These are phyloP conservation scores for Ramaria sp. DNA, from an alignment of 768 basidiomycete genomes.

Conservation along the genomic window DNA sequence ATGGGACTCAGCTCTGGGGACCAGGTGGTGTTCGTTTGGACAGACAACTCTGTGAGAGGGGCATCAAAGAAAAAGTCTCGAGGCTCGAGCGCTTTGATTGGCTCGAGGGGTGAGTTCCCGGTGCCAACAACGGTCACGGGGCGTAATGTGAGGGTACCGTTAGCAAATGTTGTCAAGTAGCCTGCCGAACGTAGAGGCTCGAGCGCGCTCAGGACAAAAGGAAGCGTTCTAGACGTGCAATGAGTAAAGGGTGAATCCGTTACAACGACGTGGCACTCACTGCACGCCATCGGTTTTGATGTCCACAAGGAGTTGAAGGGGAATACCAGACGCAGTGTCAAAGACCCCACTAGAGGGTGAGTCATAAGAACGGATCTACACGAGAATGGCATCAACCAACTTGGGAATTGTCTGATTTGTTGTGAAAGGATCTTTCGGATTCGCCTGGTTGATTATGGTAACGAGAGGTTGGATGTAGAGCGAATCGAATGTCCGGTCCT, in stretches of 20 bases:
- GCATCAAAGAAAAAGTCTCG: constrained; percentile 45
- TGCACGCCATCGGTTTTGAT: constrained; percentile 41
- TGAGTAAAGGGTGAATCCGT: neutral
- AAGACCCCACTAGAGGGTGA: constrained; percentile 34
- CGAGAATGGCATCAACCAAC: constrained; percentile 18
- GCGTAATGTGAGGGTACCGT: constrained; percentile 27
- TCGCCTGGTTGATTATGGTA: constrained; percentile 29
- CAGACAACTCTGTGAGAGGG: constrained; percentile 31
- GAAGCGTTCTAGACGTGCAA: constrained; percentile 26
- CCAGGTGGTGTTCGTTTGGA: constrained; percentile 29
- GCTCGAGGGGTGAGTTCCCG: constrained; percentile 40
- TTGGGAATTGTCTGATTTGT: constrained; percentile 29
- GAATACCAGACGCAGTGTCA: constrained; percentile 29
- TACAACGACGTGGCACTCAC: constrained; percentile 19
- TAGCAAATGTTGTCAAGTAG: constrained; percentile 36
- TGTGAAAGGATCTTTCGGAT: constrained; percentile 33
- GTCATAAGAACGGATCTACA: neutral
- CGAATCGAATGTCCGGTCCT: constrained; percentile 34
- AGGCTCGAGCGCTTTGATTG: constrained; percentile 32
- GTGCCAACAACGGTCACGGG: constrained; percentile 38
- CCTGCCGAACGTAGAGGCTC: constrained; percentile 33
- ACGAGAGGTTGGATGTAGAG: constrained; percentile 39
- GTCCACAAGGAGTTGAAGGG: constrained; percentile 40
- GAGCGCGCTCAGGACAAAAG: constrained; percentile 32
- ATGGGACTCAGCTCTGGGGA: constrained; percentile 33